Conservation (phyloP, 352 stramenopile species). For the Globisporangium camurandrum region DNA sequence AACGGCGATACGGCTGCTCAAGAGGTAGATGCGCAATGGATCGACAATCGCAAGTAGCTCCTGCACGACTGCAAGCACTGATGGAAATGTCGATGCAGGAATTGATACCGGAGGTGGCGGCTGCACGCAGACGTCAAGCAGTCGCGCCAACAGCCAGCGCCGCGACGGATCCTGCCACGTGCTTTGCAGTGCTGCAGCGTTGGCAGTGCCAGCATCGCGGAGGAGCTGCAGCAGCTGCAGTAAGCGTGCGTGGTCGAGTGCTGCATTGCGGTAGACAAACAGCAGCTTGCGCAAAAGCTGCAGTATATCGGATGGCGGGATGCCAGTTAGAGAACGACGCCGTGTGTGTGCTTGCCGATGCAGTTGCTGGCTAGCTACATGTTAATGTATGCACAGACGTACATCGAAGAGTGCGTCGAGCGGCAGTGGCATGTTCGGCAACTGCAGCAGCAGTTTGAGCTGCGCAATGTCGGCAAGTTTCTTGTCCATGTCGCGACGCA, state of each 20-base stretch:
- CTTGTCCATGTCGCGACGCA: constrained; percentile 33
- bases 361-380: not conserved
- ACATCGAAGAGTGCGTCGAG: constrained; percentile 42
- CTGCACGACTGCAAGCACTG: constrained; percentile 12
- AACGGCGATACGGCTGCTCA: constrained; percentile 14
- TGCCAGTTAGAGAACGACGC: too few relatives aligned
- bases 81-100: not conserved
- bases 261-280: constrained; percentile 27
- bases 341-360: not conserved
- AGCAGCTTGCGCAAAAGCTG: constrained; percentile 37
- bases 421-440: constrained; percentile 35
- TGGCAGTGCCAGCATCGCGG: constrained; percentile 14
- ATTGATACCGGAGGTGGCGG: constrained; percentile 4
- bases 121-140: constrained; percentile 47
- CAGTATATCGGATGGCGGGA: too few relatives aligned
- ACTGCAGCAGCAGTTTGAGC: constrained; percentile 49
- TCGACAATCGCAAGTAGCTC: constrained; percentile 14
- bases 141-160: constrained; percentile 28
- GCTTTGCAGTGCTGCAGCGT: constrained; percentile 15
- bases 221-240: constrained; percentile 19
- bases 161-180: constrained; percentile 9
- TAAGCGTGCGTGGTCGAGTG: constrained; percentile 21
- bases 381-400: not conserved
- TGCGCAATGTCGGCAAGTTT: constrained; percentile 50
- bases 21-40: constrained; percentile 27